Percentiles rank a stretch among this genome's conserved stretches.
Conservation (phyloP, 768 basidiomycete species). For the Lactifluus rugatus region DNA sequence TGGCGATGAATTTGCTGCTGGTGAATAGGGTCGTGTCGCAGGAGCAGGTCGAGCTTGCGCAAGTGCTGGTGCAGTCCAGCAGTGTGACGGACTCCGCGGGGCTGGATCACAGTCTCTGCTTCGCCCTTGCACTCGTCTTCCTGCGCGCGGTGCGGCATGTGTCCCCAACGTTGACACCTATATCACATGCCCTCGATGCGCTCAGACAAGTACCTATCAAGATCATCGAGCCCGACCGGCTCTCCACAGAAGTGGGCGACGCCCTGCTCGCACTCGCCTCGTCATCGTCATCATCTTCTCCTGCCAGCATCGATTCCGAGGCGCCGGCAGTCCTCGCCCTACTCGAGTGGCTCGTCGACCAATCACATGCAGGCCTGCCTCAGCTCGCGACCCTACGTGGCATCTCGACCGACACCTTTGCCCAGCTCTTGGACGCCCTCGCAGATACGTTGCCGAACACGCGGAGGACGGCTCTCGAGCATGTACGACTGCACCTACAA, state of each 20-base stretch:
- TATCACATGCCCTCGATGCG: conserved; percentile 12
- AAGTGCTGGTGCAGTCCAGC: conserved; percentile 23
- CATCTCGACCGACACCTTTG: conserved; percentile 38
- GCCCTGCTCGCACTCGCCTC: conserved; percentile 26
- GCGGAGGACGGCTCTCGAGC: conserved; percentile 26
- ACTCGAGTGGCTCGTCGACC: conserved; percentile 43
- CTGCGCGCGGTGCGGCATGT: conserved; percentile 24
- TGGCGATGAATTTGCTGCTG: conserved; percentile 37
- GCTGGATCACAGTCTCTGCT: conserved; percentile 23
- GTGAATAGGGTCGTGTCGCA: conserved; percentile 39
- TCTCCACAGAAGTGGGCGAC: conserved; percentile 31
- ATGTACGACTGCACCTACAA: conserved; percentile 27
- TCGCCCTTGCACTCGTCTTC: conserved; percentile 22
- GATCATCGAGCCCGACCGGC: conserved; percentile 14
- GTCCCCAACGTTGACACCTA: background rate
- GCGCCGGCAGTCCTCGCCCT: conserved; percentile 35
- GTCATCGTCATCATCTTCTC: conserved; percentile 16
- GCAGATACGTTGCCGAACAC: conserved; percentile 25
- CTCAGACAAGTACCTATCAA: conserved; percentile 9
- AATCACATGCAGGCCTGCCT: conserved; percentile 31
- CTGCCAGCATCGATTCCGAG: conserved; percentile 5
- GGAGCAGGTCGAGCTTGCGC: conserved; percentile 35
- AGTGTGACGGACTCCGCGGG: conserved; percentile 15
- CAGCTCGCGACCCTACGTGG: conserved; percentile 40
- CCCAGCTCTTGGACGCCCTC: conserved; percentile 36